A percentile compares a stretch with the other conserved stretches of the same genome.
phyloP scores from a whole-genome alignment of 805 yeast species.

The Wickerhamiella australiensis region DNA sequence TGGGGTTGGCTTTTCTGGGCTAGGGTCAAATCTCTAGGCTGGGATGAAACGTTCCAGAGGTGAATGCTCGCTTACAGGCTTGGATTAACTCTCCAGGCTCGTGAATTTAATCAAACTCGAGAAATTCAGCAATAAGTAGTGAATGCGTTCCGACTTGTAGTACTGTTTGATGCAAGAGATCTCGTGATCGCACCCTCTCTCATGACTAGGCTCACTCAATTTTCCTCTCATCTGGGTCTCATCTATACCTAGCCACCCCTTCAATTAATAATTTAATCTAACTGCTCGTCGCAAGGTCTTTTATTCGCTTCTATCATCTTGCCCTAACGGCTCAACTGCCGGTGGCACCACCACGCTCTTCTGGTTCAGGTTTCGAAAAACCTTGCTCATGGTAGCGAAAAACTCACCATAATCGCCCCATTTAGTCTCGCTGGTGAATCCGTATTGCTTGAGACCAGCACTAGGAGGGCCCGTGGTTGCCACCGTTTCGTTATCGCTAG shows the following conservation, averaged over 20 bases:
- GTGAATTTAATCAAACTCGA: no score
- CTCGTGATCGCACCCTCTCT: no score
- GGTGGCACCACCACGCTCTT: constrained; percentile 1
- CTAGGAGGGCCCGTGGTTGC: not conserved
- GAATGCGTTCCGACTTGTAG: no score
- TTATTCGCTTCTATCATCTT: not conserved
- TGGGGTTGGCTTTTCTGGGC: no score
- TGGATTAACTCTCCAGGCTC: no score
- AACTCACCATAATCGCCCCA: constrained; percentile 10
- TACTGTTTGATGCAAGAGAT: no score
- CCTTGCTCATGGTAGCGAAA: constrained; percentile 8
- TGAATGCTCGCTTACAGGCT: no score
- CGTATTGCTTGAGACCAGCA: constrained; percentile 1
- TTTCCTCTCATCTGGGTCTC: no score
- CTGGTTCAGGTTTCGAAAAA: not conserved
- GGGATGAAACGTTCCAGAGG: no score
- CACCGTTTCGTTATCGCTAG: constrained; percentile 27
- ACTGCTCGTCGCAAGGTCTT: not conserved
- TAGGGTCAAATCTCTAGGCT: no score
- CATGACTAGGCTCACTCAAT: no score
- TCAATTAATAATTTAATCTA: not conserved
- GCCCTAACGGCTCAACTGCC: not conserved
- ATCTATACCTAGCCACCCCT: not conserved
- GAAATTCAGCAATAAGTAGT: no score
- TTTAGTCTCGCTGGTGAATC: not conserved